Percentiles rank a stretch among this genome's conserved stretches.
These are phyloP conservation scores for Pichia cactophila DNA, from an alignment of 1,139 yeast species.

Conservation along the genomic window DNA sequence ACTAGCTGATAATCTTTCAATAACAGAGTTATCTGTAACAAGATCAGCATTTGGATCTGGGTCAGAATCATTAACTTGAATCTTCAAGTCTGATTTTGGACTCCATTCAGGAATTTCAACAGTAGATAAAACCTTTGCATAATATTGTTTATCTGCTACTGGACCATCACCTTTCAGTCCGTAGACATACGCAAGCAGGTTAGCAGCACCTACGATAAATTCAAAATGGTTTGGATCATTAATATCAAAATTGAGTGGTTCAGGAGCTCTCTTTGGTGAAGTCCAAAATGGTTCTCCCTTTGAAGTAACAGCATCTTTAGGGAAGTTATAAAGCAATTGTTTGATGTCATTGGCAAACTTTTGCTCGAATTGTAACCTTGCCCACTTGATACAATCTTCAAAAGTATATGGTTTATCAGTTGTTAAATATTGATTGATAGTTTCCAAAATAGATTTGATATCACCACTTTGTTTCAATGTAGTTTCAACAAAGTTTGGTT, in stretches of 20 bases:
- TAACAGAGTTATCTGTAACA: slow-evolving; percentile 50
- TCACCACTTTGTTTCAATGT: slow-evolving; percentile 89
- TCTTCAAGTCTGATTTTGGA: slow-evolving; percentile 70
- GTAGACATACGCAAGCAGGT: slow-evolving; percentile 80
- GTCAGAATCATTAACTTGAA: slow-evolving; percentile 84
- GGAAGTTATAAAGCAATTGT: slow-evolving; percentile 89
- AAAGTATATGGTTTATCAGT: slow-evolving; percentile 79
- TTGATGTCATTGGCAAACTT: slow-evolving; percentile 79
- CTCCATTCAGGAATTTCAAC: slow-evolving; percentile 57
- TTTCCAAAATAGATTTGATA: slow-evolving; percentile 77
- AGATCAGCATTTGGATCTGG: slow-evolving; percentile 67
- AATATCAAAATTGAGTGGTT: slow-evolving; percentile 69
- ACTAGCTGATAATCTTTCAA: slow-evolving; percentile 57
- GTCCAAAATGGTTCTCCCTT: slow-evolving; percentile 96
- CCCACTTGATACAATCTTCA: slow-evolving; percentile 95
- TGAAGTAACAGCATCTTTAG: slow-evolving; percentile 85
- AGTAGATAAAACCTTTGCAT: slow-evolving; percentile 41
- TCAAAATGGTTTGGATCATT: slow-evolving; percentile 70
- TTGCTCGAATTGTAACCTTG: slow-evolving; percentile 78
- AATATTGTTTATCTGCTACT: slow-evolving; percentile 36
- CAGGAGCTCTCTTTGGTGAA: slow-evolving; percentile 96
- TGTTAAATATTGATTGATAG: slow-evolving; percentile 59
- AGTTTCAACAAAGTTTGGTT: slow-evolving; percentile 87
- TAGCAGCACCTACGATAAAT: slow-evolving; percentile 84
- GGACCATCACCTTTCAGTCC: slow-evolving; percentile 67